Percentiles rank a stretch among this genome's conserved stretches.
These are phyloP conservation scores for Pyrenopolyporus hunteri DNA, from an alignment of 495 filamentous ascomycete species.

Conservation along the genomic window DNA sequence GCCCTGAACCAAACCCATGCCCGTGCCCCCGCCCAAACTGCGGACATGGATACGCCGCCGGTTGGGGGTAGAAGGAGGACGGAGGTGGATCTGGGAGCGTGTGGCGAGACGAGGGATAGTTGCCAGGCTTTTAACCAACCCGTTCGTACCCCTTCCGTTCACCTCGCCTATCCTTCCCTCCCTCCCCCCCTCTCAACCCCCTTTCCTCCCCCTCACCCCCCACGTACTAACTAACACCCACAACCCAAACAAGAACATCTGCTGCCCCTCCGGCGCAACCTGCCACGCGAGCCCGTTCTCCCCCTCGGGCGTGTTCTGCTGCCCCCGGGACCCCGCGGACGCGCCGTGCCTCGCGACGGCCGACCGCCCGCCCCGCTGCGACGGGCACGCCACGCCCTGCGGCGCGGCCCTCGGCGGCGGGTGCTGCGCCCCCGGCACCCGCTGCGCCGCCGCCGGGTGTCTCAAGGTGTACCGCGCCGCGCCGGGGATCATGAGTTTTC, in stretches of 20 bases:
- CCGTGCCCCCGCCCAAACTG: not conserved
- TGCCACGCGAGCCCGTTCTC: slow-evolving; percentile 28
- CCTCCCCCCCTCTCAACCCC: not conserved
- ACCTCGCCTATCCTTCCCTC: not conserved
- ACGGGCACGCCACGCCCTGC: slow-evolving; percentile 5
- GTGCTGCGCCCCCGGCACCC: slow-evolving; percentile 21
- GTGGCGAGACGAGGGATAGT: slow-evolving; percentile 21
- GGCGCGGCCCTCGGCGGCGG: slow-evolving; percentile 22
- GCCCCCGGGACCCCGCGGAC: not conserved
- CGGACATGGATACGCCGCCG: not conserved
- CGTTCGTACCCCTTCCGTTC: slow-evolving; percentile 20
- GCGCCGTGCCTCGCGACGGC: slow-evolving; percentile 11
- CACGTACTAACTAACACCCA: not conserved
- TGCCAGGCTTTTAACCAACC: slow-evolving; percentile 23
- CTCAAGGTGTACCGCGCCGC: slow-evolving; percentile 29
- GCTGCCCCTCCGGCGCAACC: slow-evolving; percentile 23
- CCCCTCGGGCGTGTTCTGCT: slow-evolving; percentile 33
- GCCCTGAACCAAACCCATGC: not conserved
- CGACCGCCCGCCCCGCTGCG: slow-evolving; percentile 20
- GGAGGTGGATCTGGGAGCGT: not conserved
- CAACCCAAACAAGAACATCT: slow-evolving; percentile 18
- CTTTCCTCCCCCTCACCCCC: not conserved
- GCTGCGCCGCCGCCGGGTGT: slow-evolving; percentile 28
- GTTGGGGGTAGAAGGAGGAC: no score
- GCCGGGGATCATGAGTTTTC: slow-evolving; percentile 26